phyloP scores from a whole-genome alignment of 2,329 filamentous ascomycete genomes.

The Cladosporium austrohemisphaericum region DNA sequence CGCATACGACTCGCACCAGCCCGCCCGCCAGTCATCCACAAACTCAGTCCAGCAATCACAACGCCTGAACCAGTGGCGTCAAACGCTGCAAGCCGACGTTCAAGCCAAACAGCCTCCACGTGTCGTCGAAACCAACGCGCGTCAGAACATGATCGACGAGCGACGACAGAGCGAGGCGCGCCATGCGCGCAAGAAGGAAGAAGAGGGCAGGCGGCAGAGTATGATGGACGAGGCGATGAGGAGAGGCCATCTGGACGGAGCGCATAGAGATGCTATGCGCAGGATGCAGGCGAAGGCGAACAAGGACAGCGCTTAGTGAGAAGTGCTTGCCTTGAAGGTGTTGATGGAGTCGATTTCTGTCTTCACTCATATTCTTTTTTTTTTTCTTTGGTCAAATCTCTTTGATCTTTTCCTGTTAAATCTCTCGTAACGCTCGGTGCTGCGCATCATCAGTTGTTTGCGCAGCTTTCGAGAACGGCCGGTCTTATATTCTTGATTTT shows the following conservation, averaged over 20 bases:
- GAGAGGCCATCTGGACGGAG: constrained; percentile 67
- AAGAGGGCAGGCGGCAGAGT: constrained; percentile 57
- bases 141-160: constrained; percentile 54
- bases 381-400: neutral
- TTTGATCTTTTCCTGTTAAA: neutral
- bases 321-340: neutral
- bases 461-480: too few relatives aligned
- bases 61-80: constrained; percentile 63
- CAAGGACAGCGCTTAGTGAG: neutral
- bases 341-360: neutral
- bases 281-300: constrained; percentile 63
- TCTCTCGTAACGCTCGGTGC: neutral
- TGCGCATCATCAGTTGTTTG: too few relatives aligned
- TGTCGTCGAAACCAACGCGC: constrained; percentile 33
- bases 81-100: constrained; percentile 20
- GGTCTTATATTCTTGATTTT: too few relatives aligned
- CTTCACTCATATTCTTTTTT: neutral
- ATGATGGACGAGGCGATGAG: constrained; percentile 73
- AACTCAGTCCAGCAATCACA: constrained; percentile 50
- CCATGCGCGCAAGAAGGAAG: constrained; percentile 55
- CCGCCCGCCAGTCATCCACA: constrained; percentile 45
- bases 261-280: constrained; percentile 74
- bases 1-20: constrained; percentile 55
- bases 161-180: constrained; percentile 60
- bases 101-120: constrained; percentile 25